Evolutionary conservation across 73 alveolate genomes (phyloP), one percentile per base, ranked within the genome.

Genomic region (Breviolum minutum): DNA sequence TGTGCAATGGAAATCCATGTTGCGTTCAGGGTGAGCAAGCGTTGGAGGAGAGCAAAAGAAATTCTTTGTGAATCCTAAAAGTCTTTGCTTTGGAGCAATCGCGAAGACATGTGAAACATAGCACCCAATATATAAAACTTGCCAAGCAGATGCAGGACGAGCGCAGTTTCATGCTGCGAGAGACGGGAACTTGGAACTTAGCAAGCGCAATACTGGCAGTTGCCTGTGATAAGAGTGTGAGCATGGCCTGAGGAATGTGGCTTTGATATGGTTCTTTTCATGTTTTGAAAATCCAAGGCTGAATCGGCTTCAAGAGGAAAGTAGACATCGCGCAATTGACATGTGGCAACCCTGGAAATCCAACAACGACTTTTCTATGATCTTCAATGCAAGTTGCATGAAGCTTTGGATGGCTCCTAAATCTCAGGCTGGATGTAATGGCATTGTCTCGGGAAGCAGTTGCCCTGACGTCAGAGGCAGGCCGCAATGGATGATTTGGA

Each of bases 161-260:
- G 80, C 94, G 94, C 79, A 63, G 94, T 63, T 86, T 86, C 94
- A 86, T 86, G 94, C 80, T 86, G 13, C 94, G 94, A 7, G 94
- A 86, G 94, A 76, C 24, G 11, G 40, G 73, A 60, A 10, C 76
- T 24, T 54, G 29, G 87, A n/a, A 60, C 0, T 29, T 81, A 20
- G 54, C 27, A 10, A 26, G n/a, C 32, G 87, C 64, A 77, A 8
- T 17, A 29, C 24, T 66, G 74, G 17, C 74, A 66, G 74, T 13
- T 66, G 74, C 74, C 11, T 13, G 11, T 66, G 74, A 66, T 13
- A 11, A 17, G 24, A 11, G 74, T 13, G 24, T 13, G 17, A 17
- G 17, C 17, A 13, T 66, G 74, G 11, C 74, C 74, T 13, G 74
- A 17, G n/a, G n/a, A 68, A 68, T 22, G 77, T 68, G n/a, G 4